Evolutionary conservation across 2,329 filamentous ascomycete genomes (phyloP).

Genomic region (Drechslerella dactyloides): DNA sequence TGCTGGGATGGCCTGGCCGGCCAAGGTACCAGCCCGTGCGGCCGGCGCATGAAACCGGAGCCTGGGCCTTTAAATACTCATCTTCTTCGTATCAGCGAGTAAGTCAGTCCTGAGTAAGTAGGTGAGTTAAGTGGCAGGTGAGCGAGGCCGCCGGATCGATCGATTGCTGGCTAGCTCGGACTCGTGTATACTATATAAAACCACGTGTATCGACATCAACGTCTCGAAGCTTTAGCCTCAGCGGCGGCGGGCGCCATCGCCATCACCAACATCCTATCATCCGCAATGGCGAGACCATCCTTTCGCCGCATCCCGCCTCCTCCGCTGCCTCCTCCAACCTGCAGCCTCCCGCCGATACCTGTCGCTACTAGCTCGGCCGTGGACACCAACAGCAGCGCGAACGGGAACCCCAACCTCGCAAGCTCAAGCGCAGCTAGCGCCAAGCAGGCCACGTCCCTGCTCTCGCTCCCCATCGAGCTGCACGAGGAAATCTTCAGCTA

Average conservation of each 20-base stretch:
- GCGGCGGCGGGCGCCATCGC: too few species aligned
- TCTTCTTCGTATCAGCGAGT: not conserved
- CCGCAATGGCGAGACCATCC: too few species aligned
- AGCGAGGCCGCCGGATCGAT: too few species aligned
- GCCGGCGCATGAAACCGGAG: not conserved
- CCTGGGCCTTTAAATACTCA: not conserved
- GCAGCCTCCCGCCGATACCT: too few species aligned
- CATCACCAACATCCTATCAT: too few species aligned
- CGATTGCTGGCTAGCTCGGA: too few species aligned
- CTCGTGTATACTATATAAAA: too few species aligned
- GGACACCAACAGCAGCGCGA: too few species aligned
- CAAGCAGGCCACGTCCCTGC: slow-evolving; percentile 8
- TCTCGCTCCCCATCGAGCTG: slow-evolving; percentile 24
- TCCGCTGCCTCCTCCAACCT: too few species aligned
- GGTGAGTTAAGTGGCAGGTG: not conserved
- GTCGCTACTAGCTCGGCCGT: too few species aligned
- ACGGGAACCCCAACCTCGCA: not conserved
- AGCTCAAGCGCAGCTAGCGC: not conserved
- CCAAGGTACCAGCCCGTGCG: not conserved
- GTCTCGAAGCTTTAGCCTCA: not conserved
- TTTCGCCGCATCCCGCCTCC: too few species aligned
- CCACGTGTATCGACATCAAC: not conserved
- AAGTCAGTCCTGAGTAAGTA: not conserved
- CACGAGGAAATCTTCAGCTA: slow-evolving; percentile 19
- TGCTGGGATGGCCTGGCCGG: not conserved